These are phyloP conservation scores for Mortierella sp. DNA, from an alignment of 371 early-diverging fungal species.

Conservation along the genomic window DNA sequence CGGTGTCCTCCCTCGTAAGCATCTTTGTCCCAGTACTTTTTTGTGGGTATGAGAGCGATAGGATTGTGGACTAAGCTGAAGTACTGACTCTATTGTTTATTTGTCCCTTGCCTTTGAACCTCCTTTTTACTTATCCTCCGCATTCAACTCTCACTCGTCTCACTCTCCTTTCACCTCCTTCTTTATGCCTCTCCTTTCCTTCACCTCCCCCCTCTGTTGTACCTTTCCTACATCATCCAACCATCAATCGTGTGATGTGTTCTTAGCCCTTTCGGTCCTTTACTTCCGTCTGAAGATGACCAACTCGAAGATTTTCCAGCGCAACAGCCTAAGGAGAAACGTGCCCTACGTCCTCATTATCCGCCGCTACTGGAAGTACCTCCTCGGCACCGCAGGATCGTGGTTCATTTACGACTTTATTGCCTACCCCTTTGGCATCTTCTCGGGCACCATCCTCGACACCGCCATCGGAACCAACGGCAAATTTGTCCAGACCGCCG, in stretches of 20 bases:
- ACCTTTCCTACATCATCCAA: not conserved
- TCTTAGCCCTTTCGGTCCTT: slow-evolving; percentile 60
- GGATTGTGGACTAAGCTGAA: not conserved
- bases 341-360: slow-evolving; percentile 70
- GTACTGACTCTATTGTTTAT: not conserved
- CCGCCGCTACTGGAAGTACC: slow-evolving; percentile 67
- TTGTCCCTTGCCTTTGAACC: not conserved
- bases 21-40: not conserved
- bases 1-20: slow-evolving; percentile 61
- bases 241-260: not conserved
- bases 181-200: not conserved
- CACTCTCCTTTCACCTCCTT: no score
- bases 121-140: not conserved
- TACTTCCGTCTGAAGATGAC: slow-evolving; percentile 68
- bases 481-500: slow-evolving; percentile 59
- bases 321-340: slow-evolving; percentile 56
- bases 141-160: not conserved
- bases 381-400: slow-evolving; percentile 62
- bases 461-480: slow-evolving; percentile 55
- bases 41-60: not conserved
- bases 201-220: not conserved
- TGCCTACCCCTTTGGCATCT: slow-evolving; percentile 65
- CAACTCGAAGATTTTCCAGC: slow-evolving; percentile 62
- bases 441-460: slow-evolving; percentile 62
- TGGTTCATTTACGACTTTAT: slow-evolving; percentile 76